Percentiles rank a stretch among this genome's conserved stretches.
These are phyloP conservation scores for Dipodascus albidus DNA, from an alignment of 805 yeast species.

Conservation along the genomic window DNA sequence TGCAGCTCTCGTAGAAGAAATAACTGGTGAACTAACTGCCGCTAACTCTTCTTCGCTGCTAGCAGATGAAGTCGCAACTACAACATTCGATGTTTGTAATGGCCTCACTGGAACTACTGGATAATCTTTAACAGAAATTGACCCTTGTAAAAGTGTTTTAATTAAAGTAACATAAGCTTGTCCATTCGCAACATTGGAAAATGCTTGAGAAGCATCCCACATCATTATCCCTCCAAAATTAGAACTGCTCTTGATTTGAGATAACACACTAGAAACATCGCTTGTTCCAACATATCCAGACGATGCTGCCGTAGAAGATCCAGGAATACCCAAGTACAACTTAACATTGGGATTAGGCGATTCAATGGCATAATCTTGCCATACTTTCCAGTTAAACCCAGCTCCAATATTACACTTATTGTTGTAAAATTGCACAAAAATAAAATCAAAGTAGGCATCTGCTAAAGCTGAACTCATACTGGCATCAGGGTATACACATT, in stretches of 20 bases:
- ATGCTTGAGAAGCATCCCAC: constrained; percentile 72
- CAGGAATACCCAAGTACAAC: constrained; percentile 69
- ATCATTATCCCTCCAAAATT: constrained; percentile 64
- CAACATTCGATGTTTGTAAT: no score
- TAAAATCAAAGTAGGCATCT: constrained; percentile 61
- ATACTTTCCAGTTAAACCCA: constrained; percentile 58
- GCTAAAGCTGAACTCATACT: constrained; percentile 54
- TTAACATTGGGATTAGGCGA: constrained; percentile 63
- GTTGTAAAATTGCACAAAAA: constrained; percentile 84
- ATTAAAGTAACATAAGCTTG: constrained; percentile 10
- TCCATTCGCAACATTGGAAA: constrained; percentile 37
- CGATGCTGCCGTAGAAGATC: constrained; percentile 39
- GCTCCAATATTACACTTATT: constrained; percentile 50
- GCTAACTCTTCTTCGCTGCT: no score
- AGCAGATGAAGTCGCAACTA: no score
- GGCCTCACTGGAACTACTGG: constrained; percentile 10
- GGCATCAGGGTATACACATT: constrained; percentile 80
- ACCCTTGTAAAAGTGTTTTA: constrained; percentile 1
- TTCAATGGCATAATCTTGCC: constrained; percentile 52
- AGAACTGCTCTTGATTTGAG: constrained; percentile 20
- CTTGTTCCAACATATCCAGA: constrained; percentile 37
- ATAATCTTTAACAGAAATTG: constrained; percentile 4
- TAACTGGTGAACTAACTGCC: not conserved
- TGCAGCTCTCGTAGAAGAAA: not conserved
- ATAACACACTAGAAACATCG: constrained; percentile 20